These are phyloP conservation scores for Coemansia sp. DNA, from an alignment of 192 early-diverging fungal species.

Conservation along the genomic window DNA sequence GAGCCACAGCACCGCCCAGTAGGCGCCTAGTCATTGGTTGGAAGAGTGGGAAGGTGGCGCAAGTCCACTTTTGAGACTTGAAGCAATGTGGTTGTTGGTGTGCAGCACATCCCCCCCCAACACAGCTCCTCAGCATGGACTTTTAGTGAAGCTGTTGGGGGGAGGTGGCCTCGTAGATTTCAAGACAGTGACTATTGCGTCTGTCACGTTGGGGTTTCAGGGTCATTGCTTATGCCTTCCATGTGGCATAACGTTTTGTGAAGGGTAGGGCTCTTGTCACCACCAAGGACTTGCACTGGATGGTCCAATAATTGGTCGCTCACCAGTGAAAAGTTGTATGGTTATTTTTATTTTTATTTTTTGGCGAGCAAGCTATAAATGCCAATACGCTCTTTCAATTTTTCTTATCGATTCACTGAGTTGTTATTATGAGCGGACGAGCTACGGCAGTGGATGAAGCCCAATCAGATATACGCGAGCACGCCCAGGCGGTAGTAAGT, in stretches of 20 bases:
- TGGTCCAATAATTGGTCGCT: not conserved
- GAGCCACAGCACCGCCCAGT: too few species aligned
- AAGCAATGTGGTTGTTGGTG: not conserved
- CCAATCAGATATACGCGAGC: constrained; percentile 45
- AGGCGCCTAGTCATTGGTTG: too few species aligned
- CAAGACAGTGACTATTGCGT: not conserved
- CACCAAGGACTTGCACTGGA: too few species aligned
- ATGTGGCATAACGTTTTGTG: not conserved
- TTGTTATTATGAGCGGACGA: constrained; percentile 1
- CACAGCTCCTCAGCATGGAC: too few species aligned
- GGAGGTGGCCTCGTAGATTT: not conserved
- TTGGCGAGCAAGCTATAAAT: not conserved
- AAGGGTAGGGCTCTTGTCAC: not conserved
- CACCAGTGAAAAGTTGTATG: not conserved
- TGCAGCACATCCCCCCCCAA: not conserved
- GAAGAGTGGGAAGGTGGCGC: too few species aligned
- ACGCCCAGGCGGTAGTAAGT: constrained; percentile 34
- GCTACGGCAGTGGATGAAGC: constrained; percentile 46
- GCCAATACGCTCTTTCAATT: not conserved
- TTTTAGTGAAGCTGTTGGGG: not conserved
- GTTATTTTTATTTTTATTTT: not conserved
- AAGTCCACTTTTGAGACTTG: too few species aligned
- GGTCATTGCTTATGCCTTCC: not conserved
- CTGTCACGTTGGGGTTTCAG: not conserved
- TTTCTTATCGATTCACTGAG: not conserved